These are phyloP conservation scores for Taphrina flavorubra DNA, from an alignment of 1,139 yeast genomes.

Conservation along the genomic window DNA sequence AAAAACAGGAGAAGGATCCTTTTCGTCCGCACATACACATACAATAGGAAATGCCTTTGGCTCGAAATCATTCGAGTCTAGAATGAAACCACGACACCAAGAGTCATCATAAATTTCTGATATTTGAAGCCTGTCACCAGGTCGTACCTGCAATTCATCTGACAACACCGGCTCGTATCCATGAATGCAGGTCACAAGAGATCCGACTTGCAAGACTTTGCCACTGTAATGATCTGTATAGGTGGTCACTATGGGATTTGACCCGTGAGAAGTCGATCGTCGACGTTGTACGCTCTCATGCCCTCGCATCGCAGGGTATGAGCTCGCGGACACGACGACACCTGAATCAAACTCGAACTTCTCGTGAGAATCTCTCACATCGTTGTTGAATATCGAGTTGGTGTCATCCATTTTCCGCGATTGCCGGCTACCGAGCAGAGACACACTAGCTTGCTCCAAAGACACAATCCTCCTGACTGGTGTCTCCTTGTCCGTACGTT, in stretches of 20 bases:
- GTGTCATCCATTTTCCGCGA: not conserved
- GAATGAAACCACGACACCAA: conserved; percentile 25
- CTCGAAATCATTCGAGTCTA: not conserved
- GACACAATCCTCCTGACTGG: not conserved
- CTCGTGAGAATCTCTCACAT: not conserved
- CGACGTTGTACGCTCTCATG: not conserved
- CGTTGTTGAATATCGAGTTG: not conserved
- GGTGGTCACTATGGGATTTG: not conserved
- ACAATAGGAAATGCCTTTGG: conserved; percentile 22
- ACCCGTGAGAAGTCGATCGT: not conserved
- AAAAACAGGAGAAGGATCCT: too few relatives aligned
- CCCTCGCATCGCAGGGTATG: not conserved
- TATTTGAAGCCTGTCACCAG: conserved; percentile 12
- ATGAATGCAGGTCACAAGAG: conserved; percentile 21
- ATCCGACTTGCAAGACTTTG: conserved; percentile 1
- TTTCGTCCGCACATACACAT: conserved; percentile 59
- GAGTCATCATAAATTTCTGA: conserved; percentile 25
- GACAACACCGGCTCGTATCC: conserved; percentile 27
- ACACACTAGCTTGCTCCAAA: not conserved
- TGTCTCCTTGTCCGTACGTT: not conserved
- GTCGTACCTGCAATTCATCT: conserved; percentile 18
- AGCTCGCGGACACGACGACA: not conserved
- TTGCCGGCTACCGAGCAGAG: not conserved
- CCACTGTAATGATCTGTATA: conserved; percentile 29
- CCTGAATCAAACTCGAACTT: not conserved